phyloP scores from a whole-genome alignment of 2,329 filamentous ascomycete genomes.

The Onygenales sp. region DNA sequence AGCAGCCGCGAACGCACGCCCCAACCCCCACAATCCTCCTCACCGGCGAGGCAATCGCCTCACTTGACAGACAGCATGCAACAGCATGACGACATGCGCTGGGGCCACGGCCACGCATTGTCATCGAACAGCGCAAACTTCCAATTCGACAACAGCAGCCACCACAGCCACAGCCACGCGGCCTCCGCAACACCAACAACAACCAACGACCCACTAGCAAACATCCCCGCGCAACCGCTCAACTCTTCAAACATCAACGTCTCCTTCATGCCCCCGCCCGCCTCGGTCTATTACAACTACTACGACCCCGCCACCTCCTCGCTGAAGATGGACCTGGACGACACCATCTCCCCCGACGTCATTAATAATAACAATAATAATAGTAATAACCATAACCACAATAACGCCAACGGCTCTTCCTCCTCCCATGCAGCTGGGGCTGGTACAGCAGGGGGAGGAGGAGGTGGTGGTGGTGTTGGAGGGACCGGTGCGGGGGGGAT shows the following conservation, averaged over 20 bases:
- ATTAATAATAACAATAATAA: constrained; percentile 15
- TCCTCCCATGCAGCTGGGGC: not conserved
- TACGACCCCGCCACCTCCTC: constrained; percentile 29
- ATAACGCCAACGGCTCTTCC: constrained; percentile 11
- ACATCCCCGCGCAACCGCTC: constrained; percentile 35
- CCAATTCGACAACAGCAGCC: constrained; percentile 8
- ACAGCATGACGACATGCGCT: constrained; percentile 4
- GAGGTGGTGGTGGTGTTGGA: not conserved
- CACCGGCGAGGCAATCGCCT: constrained; percentile 16
- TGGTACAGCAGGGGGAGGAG: not conserved
- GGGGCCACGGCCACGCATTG: constrained; percentile 15
- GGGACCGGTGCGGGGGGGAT: not conserved
- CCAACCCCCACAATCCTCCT: constrained; percentile 22
- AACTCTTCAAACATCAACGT: constrained; percentile 37
- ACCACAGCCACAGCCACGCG: constrained; percentile 1
- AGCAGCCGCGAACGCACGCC: constrained; percentile 28
- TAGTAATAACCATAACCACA: not conserved
- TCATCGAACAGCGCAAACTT: constrained; percentile 4
- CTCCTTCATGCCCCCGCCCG: constrained; percentile 38
- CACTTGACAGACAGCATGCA: not conserved
- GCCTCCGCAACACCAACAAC: constrained; percentile 20
- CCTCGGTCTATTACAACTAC: constrained; percentile 37
- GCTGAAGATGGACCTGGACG: constrained; percentile 19
- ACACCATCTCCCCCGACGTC: constrained; percentile 20
- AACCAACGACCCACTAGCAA: constrained; percentile 33